Conservation (phyloP, 352 stramenopile species). For the Globisporangium middletonii region DNA sequence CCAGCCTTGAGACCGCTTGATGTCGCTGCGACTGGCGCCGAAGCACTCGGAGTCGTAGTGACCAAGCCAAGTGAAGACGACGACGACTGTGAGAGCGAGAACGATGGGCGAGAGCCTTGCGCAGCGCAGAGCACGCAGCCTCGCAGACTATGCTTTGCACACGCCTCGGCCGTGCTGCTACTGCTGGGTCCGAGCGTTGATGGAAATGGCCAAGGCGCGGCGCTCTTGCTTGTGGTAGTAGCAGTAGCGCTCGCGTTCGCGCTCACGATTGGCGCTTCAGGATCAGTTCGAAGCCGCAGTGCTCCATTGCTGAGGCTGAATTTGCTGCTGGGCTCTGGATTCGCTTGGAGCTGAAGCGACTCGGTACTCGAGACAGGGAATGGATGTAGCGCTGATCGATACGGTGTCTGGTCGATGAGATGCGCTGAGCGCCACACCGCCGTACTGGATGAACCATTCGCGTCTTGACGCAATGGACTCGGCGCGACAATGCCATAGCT, state of each 20-base stretch:
- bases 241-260: background rate
- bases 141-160: constrained; percentile 51
- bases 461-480: no score
- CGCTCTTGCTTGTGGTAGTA: background rate
- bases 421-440: no score
- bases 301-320: no score
- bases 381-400: no score
- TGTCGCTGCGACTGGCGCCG: background rate
- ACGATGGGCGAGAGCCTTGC: constrained; percentile 8
- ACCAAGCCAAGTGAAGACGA: background rate
- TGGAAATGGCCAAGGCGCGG: no score
- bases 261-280: background rate
- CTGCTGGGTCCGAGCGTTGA: background rate
- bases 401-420: no score
- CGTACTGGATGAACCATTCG: no score
- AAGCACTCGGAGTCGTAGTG: background rate
- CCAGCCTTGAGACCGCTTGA: background rate
- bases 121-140: constrained; percentile 60
- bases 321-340: no score
- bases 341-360: no score
- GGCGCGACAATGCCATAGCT: no score
- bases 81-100: background rate
- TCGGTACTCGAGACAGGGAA: no score
- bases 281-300: background rate
- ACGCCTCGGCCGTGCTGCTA: constrained; percentile 6